These are phyloP conservation scores for Yamadazyma sp. DNA, from an alignment of 1,139 yeast species.

Conservation along the genomic window DNA sequence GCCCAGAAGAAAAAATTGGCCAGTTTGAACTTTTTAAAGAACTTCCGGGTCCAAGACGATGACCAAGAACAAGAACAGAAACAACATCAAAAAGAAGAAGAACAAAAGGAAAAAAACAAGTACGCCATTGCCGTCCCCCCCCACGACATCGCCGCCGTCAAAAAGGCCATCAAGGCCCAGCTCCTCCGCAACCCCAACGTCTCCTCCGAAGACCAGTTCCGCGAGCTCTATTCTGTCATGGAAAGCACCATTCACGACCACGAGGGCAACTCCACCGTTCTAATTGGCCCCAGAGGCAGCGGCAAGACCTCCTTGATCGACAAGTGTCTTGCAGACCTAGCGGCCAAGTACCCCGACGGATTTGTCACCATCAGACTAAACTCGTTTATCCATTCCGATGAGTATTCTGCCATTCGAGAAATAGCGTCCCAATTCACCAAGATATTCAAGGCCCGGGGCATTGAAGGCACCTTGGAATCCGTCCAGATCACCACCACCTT, in stretches of 20 bases:
- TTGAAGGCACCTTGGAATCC: constrained; percentile 41
- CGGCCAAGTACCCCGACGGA: constrained; percentile 35
- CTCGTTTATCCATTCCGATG: constrained; percentile 75
- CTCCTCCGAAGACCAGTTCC: constrained; percentile 6
- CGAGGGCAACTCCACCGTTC: constrained; percentile 78
- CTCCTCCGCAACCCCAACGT: neutral
- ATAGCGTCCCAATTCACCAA: constrained; percentile 80
- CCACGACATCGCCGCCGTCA: neutral
- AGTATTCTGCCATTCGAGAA: constrained; percentile 75
- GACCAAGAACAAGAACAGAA: neutral
- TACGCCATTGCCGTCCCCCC: neutral
- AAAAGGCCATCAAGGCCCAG: constrained; percentile 1
- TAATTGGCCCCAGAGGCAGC: constrained; percentile 77
- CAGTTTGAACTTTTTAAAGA: constrained; percentile 9
- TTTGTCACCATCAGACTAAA: constrained; percentile 65
- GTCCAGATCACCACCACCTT: constrained; percentile 43
- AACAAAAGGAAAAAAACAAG: neutral
- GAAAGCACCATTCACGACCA: constrained; percentile 64
- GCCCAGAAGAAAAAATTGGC: neutral
- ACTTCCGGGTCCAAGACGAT: constrained; percentile 6
- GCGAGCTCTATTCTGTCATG: constrained; percentile 23
- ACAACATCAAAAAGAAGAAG: neutral
- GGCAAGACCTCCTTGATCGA: constrained; percentile 74
- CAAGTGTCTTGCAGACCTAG: constrained; percentile 52
- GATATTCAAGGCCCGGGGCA: constrained; percentile 26